Conservation (phyloP, 1,284 basidiomycete species). For the Cystobasidium pallidum region DNA sequence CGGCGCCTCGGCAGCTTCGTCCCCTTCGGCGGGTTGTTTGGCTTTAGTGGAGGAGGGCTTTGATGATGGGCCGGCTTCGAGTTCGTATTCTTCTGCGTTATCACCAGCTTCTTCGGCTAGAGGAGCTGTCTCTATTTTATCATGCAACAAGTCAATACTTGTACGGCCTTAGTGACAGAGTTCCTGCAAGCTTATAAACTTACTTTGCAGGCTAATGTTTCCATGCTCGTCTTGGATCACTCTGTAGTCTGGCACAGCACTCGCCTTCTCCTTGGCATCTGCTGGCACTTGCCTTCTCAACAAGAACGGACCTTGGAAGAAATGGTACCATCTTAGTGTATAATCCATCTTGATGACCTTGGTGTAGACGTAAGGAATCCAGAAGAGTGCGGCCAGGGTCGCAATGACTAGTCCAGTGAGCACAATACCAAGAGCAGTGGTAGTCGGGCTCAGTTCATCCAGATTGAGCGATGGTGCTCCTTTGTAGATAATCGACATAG, state of each 20-base stretch:
- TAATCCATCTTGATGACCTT: slow-evolving; percentile 61
- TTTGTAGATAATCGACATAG: slow-evolving; percentile 56
- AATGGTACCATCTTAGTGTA: slow-evolving; percentile 54
- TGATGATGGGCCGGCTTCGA: too few relatives aligned
- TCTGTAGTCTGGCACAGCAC: slow-evolving; percentile 58
- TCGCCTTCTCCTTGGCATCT: slow-evolving; percentile 48
- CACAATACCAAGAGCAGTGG: slow-evolving; percentile 59
- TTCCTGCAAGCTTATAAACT: too few relatives aligned
- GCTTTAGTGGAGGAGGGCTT: too few relatives aligned
- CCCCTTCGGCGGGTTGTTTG: neutral
- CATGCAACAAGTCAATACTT: too few relatives aligned
- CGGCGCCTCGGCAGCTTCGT: neutral
- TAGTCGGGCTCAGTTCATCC: slow-evolving; percentile 55
- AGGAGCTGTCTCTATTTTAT: too few relatives aligned
- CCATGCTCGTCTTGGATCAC: slow-evolving; percentile 43
- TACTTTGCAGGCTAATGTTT: slow-evolving; percentile 2
- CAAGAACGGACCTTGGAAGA: slow-evolving; percentile 61
- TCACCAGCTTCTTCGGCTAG: too few relatives aligned
- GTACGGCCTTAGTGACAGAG: too few relatives aligned
- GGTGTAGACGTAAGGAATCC: slow-evolving; percentile 60
- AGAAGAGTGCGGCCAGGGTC: slow-evolving; percentile 59
- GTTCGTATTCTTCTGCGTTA: too few relatives aligned
- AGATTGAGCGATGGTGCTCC: slow-evolving; percentile 60
- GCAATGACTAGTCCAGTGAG: slow-evolving; percentile 58
- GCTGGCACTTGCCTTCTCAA: slow-evolving; percentile 58